Conservation (phyloP, 2,329 filamentous ascomycete species). For the Trichophyton schoenleinii region DNA sequence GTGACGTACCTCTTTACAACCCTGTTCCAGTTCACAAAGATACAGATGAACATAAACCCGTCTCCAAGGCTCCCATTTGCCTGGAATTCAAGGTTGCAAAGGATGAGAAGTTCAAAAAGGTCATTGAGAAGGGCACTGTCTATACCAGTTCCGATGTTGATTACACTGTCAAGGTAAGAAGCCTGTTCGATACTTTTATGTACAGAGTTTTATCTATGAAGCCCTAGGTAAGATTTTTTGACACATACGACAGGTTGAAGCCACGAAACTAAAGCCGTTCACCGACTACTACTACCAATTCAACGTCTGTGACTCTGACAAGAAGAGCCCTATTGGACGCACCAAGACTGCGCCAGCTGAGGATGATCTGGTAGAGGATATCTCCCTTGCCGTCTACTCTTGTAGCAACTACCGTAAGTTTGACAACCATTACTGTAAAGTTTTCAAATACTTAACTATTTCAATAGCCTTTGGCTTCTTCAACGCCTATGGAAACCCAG, state of each 20-base stretch:
- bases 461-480: constrained; percentile 42
- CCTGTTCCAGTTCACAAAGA: constrained; percentile 49
- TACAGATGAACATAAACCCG: constrained; percentile 17
- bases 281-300: constrained; percentile 58
- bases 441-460: constrained; percentile 3
- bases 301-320: constrained; percentile 51
- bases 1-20: constrained; percentile 42
- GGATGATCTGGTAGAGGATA: constrained; percentile 41
- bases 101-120: constrained; percentile 35
- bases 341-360: constrained; percentile 56
- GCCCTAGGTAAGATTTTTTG: neutral
- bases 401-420: constrained; percentile 53
- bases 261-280: constrained; percentile 47
- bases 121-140: constrained; percentile 46
- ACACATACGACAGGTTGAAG: constrained; percentile 45
- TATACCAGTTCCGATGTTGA: constrained; percentile 64
- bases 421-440: neutral
- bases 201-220: constrained; percentile 5
- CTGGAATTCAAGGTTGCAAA: constrained; percentile 51
- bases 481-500: constrained; percentile 48
- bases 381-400: constrained; percentile 57
- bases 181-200: neutral
- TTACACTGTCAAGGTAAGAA: constrained; percentile 55
- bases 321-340: constrained; percentile 49
- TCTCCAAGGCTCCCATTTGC: constrained; percentile 63